phyloP scores from a whole-genome alignment of 1,284 basidiomycete species.

The Salmacisia buchloeana region DNA sequence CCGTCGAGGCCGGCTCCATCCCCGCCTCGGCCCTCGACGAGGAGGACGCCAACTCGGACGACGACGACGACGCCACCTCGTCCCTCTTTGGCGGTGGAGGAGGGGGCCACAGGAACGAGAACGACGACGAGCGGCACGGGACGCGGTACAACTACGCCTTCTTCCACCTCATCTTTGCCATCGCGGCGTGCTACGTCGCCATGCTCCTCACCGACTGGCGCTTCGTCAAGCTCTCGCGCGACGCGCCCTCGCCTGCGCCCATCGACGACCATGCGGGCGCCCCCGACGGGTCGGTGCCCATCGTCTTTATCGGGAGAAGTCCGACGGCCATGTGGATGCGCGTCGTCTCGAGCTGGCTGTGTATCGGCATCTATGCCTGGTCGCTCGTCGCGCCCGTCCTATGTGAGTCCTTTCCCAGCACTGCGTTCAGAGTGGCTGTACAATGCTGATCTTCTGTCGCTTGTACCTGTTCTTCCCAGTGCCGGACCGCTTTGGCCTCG shows the following conservation, averaged over 20 bases:
- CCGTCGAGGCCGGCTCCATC: conserved; percentile 89
- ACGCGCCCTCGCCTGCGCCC: conserved; percentile 35
- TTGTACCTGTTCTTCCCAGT: conserved; percentile 17
- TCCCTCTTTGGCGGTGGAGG: conserved; percentile 10
- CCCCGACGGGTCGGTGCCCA: conserved; percentile 41
- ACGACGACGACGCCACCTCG: conserved; percentile 66
- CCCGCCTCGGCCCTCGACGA: conserved; percentile 88
- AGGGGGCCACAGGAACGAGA: conserved; percentile 61
- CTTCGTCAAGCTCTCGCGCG: conserved; percentile 32
- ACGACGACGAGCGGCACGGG: conserved; percentile 90
- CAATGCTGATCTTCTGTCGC: not conserved
- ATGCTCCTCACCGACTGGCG: conserved; percentile 97
- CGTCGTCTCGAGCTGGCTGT: conserved; percentile 85
- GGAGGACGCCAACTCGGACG: conserved; percentile 56
- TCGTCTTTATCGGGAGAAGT: conserved; percentile 90
- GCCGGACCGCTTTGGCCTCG: conserved; percentile 39
- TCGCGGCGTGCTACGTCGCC: conserved; percentile 95
- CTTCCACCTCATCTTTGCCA: conserved; percentile 96
- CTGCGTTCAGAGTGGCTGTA: not conserved
- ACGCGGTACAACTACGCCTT: conserved; percentile 98
- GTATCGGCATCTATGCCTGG: conserved; percentile 35
- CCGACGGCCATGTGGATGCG: conserved; percentile 99
- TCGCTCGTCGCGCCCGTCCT: conserved; percentile 70
- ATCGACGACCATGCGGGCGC: conserved; percentile 61
- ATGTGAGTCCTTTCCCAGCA: conserved; percentile 63